Evolutionary conservation across 83 land plant species (phyloP), one percentile per base, ranked within the genome.

Genomic region (Diphasiastrum complanatum): DNA sequence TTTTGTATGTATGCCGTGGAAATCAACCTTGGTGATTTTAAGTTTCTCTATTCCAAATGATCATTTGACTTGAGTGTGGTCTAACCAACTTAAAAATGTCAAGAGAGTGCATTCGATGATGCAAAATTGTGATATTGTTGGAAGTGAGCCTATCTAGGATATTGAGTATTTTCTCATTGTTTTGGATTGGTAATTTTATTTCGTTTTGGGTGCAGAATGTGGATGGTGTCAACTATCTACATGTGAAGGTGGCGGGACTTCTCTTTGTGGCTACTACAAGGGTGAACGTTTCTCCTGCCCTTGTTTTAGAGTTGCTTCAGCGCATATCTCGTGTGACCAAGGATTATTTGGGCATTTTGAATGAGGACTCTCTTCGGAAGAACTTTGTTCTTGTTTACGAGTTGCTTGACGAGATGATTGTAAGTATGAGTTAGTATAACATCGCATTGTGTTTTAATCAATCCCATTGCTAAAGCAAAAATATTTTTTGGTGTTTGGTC

Each of bases 331-430:
- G 97, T 43, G 97, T 92, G 48, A 86, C 75, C 23, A 92, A 92
- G 60, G 97, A 92, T 69, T 92, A 92, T 67, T 85, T 92, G 68
- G 97, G 97, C 14, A 67, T 92, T 57, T 84, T 92, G 1, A 92
- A 83, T 75, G 97, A 70, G 70, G 97, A 92, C 36, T 88, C 97
- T 30, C 62, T 92, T 37, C 66, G 97, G 43, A 92, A 88, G 53
- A 92, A 92, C 65, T 92, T 92, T 74, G 97, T 92, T 18, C 96
- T 92, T 73, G 97, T 92, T 23, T 88, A 92, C 74, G 97, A 92
- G 63, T 65, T 92, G 67, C 87, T 92, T 24, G 97, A 92, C 65
- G 97, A 92, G 85, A 92, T 83, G 64, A 83, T 92, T 64, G 97
- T 92, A 61, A 88, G 90, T 70, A n/a, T n/a, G n/a, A n/a, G n/a